Conservation (phyloP, 2,329 filamentous ascomycete genomes). For the Aureobasidium sp. region DNA sequence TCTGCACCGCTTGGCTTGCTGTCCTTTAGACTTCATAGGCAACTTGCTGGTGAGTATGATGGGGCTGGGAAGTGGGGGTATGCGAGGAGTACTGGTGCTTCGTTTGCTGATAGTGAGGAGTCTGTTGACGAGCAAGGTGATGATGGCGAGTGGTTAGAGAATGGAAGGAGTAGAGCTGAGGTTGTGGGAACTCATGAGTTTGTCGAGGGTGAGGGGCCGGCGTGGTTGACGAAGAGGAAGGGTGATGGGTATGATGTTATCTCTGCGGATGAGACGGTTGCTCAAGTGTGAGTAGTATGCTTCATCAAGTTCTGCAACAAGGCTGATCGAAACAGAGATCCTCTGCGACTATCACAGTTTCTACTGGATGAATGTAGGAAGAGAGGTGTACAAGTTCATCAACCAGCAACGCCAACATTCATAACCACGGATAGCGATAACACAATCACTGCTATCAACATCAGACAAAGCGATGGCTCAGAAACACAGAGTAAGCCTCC, state of each 20-base stretch:
- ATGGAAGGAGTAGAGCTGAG: conserved; percentile 55
- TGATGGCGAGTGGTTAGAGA: conserved; percentile 57
- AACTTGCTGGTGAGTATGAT: conserved; percentile 52
- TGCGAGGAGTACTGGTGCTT: conserved; percentile 47
- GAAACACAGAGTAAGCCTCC: neutral
- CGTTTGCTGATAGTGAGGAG: conserved; percentile 27
- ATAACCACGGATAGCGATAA: conserved; percentile 45
- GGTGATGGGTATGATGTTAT: conserved; percentile 55
- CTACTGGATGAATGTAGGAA: conserved; percentile 51
- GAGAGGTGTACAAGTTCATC: conserved; percentile 57
- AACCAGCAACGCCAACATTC: conserved; percentile 51
- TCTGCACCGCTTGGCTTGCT: conserved; percentile 44
- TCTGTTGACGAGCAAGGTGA: conserved; percentile 27
- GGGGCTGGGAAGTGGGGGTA: conserved; percentile 54
- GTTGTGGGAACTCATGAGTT: conserved; percentile 35
- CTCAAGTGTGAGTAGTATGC: conserved; percentile 50
- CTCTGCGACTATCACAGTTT: conserved; percentile 56
- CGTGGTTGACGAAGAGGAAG: conserved; percentile 50
- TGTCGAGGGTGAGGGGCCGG: conserved; percentile 35
- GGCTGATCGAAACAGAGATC: conserved; percentile 44
- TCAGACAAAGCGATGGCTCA: neutral
- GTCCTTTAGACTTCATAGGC: conserved; percentile 60
- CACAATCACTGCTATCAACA: conserved; percentile 30
- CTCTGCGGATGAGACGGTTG: conserved; percentile 51
- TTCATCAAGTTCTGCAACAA: neutral